Percentiles rank a stretch among this genome's conserved stretches.
Evolutionary conservation across 768 basidiomycete species (phyloP).

Genomic region (Podaxis pistillaris): DNA sequence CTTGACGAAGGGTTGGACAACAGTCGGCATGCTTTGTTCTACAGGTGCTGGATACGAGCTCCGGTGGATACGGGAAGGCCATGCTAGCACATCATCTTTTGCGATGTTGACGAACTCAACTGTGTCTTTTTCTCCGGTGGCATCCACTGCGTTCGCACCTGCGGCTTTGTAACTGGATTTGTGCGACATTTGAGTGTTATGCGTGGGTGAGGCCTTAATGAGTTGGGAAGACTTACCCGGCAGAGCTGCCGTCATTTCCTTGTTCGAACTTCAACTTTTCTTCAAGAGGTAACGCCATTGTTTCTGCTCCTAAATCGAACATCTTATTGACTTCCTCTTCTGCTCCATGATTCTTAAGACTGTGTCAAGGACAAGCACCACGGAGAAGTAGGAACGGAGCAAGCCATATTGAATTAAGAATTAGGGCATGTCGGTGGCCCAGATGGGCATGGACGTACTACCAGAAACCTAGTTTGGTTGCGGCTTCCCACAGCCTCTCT

Average conservation of each 20-base stretch:
- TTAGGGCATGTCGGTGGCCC: not conserved
- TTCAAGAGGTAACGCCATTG: conserved; percentile 49
- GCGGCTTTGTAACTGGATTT: conserved; percentile 54
- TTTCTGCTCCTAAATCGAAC: conserved; percentile 56
- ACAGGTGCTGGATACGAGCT: conserved; percentile 53
- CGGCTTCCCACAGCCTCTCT: conserved; percentile 54
- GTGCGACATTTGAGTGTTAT: not conserved
- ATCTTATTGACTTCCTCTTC: conserved; percentile 46
- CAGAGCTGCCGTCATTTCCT: conserved; percentile 43
- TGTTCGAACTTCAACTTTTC: conserved; percentile 62
- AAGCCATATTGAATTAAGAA: no score
- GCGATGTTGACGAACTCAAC: conserved; percentile 67
- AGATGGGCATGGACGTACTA: conserved; percentile 42
- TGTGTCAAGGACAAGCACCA: conserved; percentile 17
- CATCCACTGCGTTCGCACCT: conserved; percentile 63
- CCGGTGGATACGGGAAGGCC: conserved; percentile 50
- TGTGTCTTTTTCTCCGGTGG: conserved; percentile 52
- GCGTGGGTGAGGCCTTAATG: not conserved
- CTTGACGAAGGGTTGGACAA: conserved; percentile 51
- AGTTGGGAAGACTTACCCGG: conserved; percentile 30
- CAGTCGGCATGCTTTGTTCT: conserved; percentile 46
- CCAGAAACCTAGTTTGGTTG: conserved; percentile 63
- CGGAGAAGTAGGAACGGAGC: no score
- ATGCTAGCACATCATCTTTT: conserved; percentile 67
- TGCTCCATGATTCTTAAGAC: conserved; percentile 56